Conservation (phyloP, 495 filamentous ascomycete genomes). For the Aspergillus sclerotioniger region DNA sequence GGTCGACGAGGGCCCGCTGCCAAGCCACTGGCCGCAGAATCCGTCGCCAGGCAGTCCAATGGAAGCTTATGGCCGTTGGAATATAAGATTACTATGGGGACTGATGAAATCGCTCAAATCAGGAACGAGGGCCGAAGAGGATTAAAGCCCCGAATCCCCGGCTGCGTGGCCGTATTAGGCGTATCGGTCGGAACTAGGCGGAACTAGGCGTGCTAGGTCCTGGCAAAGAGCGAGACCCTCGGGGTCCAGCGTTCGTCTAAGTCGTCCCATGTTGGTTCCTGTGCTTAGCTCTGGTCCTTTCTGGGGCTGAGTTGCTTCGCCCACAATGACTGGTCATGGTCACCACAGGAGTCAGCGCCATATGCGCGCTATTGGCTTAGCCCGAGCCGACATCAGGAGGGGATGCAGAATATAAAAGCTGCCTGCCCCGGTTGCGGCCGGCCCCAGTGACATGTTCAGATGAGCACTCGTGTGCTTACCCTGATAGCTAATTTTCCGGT, state of each 20-base stretch:
- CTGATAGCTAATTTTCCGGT: not conserved
- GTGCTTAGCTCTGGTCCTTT: not conserved
- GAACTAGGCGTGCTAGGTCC: not conserved
- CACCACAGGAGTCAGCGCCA: not conserved
- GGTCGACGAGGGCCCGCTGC: not conserved
- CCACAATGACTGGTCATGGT: not conserved
- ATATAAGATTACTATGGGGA: not conserved
- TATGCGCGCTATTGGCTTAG: not conserved
- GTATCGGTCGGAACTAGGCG: not conserved
- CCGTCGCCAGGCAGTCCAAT: not conserved
- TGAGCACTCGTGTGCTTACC: not conserved
- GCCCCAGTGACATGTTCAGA: not conserved
- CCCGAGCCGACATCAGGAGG: not conserved
- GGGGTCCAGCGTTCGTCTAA: not conserved
- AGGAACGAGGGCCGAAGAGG: not conserved
- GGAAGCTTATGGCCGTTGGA: not conserved
- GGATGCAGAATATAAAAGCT: constrained; percentile 2
- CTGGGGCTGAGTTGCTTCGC: not conserved
- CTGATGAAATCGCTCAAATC: not conserved
- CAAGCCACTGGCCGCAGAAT: not conserved
- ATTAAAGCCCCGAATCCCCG: not conserved
- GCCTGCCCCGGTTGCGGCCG: not conserved
- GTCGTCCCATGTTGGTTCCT: not conserved
- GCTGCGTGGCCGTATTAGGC: not conserved
- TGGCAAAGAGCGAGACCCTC: not conserved